Base-by-base conservation (phyloP, 176 grass and related monocot species). In the Olyra latifolia region DNA sequence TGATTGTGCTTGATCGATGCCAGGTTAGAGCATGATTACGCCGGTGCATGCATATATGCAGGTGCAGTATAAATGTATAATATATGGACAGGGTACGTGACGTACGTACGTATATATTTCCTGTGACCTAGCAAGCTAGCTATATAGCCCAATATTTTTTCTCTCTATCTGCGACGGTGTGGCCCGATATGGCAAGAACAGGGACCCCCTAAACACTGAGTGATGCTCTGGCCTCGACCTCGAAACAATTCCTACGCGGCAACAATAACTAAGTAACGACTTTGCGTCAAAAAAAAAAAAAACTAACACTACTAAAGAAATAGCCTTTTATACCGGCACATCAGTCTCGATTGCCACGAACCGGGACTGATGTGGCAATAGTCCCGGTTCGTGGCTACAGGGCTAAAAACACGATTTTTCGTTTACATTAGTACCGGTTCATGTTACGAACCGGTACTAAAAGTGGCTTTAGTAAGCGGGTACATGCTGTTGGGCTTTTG, bases 241-340 rank as follows among this genome's bases (percentile, higher is more conserved):
- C 23, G 39, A 13, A 43, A 25, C 44, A 70, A 44, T 45, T 27
- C 7, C 7, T 66, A 74, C 29, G 15, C 61, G 38, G 30, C 56
- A 41, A 17, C 19, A 76, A 50, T 82, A 76, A 82, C 62, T 53
- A 87, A 35, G 32, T n/a, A n/a, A 87, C 61, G 78, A 69, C 84
- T 59, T 55, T 23, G 41, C 41, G n/a, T 71, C n/a, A n/a, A 49
- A 49, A 67, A 8, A 50, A 50, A 8, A 1, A 19, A 28, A 28
- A 29, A 4, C 6, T 49, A 10, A n/a, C n/a, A n/a, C n/a, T n/a
- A n/a, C n/a, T n/a, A n/a, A n/a, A n/a, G n/a, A n/a, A n/a, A n/a
- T n/a, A n/a, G n/a, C n/a, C n/a, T n/a, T n/a, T n/a, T n/a, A n/a
- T n/a, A n/a, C n/a, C n/a, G n/a, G n/a, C n/a, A n/a, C n/a, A n/a